These are phyloP conservation scores for Trichocomaceae sp. DNA, from an alignment of 2,329 filamentous ascomycete species.

Conservation along the genomic window DNA sequence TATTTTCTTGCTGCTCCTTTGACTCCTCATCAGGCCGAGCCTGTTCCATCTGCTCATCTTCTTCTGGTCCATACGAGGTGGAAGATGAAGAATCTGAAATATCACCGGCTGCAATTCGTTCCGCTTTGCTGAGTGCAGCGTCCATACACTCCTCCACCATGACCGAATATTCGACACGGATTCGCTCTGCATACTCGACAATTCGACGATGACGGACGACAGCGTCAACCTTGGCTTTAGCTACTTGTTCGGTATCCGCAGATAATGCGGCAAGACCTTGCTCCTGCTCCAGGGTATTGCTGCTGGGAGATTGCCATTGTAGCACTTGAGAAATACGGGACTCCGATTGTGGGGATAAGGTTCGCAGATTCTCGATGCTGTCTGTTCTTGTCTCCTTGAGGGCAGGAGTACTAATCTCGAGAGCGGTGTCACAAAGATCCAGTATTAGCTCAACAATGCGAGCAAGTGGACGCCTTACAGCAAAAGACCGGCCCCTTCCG, in stretches of 20 bases:
- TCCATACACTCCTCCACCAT: slow-evolving; percentile 94
- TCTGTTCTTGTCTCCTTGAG: slow-evolving; percentile 73
- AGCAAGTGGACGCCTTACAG: slow-evolving; percentile 78
- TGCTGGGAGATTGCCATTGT: slow-evolving; percentile 93
- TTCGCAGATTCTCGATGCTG: slow-evolving; percentile 69
- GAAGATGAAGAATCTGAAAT: slow-evolving; percentile 68
- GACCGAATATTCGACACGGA: slow-evolving; percentile 86
- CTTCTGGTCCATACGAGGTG: slow-evolving; percentile 45
- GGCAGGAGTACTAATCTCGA: slow-evolving; percentile 89
- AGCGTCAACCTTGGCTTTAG: slow-evolving; percentile 84
- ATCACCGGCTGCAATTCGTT: slow-evolving; percentile 76
- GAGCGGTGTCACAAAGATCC: slow-evolving; percentile 88
- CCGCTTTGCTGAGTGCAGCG: slow-evolving; percentile 82
- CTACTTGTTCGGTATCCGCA: slow-evolving; percentile 77
- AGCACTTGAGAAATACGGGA: slow-evolving; percentile 88
- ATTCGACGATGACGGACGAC: slow-evolving; percentile 87
- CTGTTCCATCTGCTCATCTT: slow-evolving; percentile 27
- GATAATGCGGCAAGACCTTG: slow-evolving; percentile 83
- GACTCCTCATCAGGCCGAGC: neutral
- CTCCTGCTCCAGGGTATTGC: slow-evolving; percentile 86
- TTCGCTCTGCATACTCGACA: slow-evolving; percentile 91
- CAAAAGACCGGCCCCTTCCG: slow-evolving; percentile 77
- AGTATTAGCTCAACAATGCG: slow-evolving; percentile 91
- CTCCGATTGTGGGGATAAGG: slow-evolving; percentile 92
- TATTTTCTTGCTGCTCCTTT: slow-evolving; percentile 9